Conservation (phyloP, 2,329 filamentous ascomycete genomes). For the Magnaporthiopsis rhizophila region DNA sequence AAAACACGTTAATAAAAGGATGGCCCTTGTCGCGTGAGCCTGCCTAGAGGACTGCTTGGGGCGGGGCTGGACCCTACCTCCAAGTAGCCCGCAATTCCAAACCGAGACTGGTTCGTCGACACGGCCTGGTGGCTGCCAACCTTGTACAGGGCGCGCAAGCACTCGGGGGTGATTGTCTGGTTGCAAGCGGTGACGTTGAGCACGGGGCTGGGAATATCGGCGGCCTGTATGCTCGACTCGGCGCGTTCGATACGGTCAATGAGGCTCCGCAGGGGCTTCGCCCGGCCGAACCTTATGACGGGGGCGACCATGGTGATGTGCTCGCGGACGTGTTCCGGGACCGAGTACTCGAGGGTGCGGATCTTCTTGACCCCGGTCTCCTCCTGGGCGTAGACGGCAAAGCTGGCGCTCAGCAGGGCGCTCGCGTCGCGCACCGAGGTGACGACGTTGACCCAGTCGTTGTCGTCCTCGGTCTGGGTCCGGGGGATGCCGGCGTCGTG, state of each 20-base stretch:
- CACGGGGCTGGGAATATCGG: constrained; percentile 12
- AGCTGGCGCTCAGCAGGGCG: constrained; percentile 19
- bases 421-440: constrained; percentile 20
- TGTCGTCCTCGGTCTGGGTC: constrained; percentile 25
- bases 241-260: neutral
- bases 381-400: constrained; percentile 19
- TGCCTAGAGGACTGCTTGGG: neutral
- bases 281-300: constrained; percentile 36
- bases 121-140: constrained; percentile 39
- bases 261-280: constrained; percentile 17
- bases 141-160: constrained; percentile 36
- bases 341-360: constrained; percentile 19
- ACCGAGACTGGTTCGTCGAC: constrained; percentile 51
- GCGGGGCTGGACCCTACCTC: constrained; percentile 19
- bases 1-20: neutral
- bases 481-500: constrained; percentile 25
- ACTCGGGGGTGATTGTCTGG: constrained; percentile 32
- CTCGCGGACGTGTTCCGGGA: constrained; percentile 24
- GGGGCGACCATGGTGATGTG: constrained; percentile 37
- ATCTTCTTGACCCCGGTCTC: constrained; percentile 20
- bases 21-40: neutral
- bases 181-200: constrained; percentile 17
- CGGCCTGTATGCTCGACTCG: constrained; percentile 8
- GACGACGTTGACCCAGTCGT: constrained; percentile 19
- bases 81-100: constrained; percentile 49